Evolutionary conservation across 73 alveolate species (phyloP).

Genomic region (Paramecium tetraurelia): DNA sequence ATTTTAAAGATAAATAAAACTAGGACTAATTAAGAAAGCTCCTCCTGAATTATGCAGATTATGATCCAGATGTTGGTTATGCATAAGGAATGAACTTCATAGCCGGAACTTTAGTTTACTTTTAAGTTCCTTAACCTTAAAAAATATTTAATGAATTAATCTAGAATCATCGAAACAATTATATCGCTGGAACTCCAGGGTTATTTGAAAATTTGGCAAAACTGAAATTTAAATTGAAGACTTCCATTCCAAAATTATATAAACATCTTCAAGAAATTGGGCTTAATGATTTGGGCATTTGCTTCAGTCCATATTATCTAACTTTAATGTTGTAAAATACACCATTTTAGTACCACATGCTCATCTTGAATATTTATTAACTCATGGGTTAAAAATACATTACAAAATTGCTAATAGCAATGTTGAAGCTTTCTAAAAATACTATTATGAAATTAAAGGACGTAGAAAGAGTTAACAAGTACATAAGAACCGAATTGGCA

Average conservation of each 20-base stretch:
- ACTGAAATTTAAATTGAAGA: neutral
- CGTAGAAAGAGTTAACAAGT: neutral
- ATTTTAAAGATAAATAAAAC: neutral
- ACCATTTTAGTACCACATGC: neutral
- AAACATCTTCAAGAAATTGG: slow-evolving; percentile 8
- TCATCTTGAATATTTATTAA: neutral
- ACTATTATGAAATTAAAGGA: neutral
- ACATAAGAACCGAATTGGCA: neutral
- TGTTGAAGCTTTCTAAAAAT: slow-evolving; percentile 1
- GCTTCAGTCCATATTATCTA: neutral
- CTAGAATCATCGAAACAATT: neutral
- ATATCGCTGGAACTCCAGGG: slow-evolving; percentile 24
- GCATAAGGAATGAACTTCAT: slow-evolving; percentile 95
- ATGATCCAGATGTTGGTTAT: slow-evolving; percentile 88
- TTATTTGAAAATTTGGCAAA: slow-evolving; percentile 12
- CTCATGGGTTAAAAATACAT: neutral
- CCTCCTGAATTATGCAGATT: slow-evolving; percentile 78
- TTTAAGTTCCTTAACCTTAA: neutral
- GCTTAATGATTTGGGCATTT: neutral
- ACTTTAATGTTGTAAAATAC: neutral
- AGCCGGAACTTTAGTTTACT: slow-evolving; percentile 81
- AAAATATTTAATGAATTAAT: neutral
- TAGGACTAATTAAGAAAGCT: slow-evolving; percentile 40
- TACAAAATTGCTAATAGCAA: neutral
- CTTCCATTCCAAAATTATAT: neutral